Evolutionary conservation across 306 rosid genomes (phyloP), one percentile per base, ranked within the genome.

Genomic region (Cucurbita argyrosperma): DNA sequence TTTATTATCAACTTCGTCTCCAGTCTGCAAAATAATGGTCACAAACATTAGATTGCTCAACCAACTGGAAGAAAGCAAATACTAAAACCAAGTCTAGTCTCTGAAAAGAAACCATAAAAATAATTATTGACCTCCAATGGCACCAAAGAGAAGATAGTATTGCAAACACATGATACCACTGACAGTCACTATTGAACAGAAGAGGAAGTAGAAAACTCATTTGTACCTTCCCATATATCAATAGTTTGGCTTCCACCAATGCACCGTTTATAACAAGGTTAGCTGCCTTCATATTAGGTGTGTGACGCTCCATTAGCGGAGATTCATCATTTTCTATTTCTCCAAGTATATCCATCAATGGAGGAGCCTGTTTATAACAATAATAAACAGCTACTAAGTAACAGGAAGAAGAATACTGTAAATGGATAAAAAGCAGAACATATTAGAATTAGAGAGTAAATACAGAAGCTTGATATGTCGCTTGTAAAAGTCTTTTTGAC

Each of bases 381-480:
- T 69, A 76, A 78, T 55, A 77, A 64, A 55, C 16, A 55, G 56
- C 66, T 30, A 76, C 60, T 53, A 74, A 74, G 62, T 40, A 73
- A 42, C 72, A 46, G 53, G 55, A 67, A 74, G 45, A 43, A 74
- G 50, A 59, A 61, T 13, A 47, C 10, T 45, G 51, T 49, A 74
- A 21, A 75, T 42, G 47, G 47, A 74, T 50, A 40, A 72, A 72
- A 18, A 51, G 63, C 78, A 40, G 40, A 38, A 72, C 60, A 54
- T 46, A 26, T 64, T 5, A 51, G 73, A 10, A 23, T 76, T 13
- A 18, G 51, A 43, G 53, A 53, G 73, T 61, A 64, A 53, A 55
- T 88, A 94, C 99, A 77, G 99, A 94, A 79, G 99, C 97, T 85
- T 84, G 91, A 83, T 94, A 94, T 58, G 96, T 94, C 70, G 99